Percentiles rank a stretch among this genome's conserved stretches.
Evolutionary conservation across 805 yeast species (phyloP).

Genomic region (Blastobotrys muscicola): DNA sequence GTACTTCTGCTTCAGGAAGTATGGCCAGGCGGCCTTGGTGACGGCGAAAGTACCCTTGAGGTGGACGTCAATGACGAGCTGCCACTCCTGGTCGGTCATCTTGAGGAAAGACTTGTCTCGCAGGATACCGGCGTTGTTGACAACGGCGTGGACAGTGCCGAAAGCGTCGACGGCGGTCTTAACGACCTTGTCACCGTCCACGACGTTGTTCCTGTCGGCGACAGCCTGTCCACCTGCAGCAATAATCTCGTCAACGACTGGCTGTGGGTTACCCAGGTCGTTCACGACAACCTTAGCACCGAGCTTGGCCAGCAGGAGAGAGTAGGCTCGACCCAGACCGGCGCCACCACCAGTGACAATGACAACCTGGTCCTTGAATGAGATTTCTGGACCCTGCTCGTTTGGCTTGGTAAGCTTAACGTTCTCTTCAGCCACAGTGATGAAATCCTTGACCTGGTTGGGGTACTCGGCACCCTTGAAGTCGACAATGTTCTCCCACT

Average conservation of each 20-base stretch:
- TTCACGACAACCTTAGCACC: conserved; percentile 95
- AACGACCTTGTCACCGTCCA: conserved; percentile 66
- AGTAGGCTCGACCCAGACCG: conserved; percentile 89
- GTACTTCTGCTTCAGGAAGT: conserved; percentile 63
- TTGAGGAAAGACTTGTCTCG: conserved; percentile 82
- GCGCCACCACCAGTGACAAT: conserved; percentile 92
- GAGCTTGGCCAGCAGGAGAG: conserved; percentile 71
- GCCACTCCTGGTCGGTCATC: conserved; percentile 80
- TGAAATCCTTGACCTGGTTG: conserved; percentile 59
- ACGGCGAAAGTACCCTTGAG: conserved; percentile 71
- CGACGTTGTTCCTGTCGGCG: conserved; percentile 76
- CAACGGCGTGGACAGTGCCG: conserved; percentile 76
- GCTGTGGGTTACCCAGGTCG: conserved; percentile 67
- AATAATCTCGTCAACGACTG: conserved; percentile 64
- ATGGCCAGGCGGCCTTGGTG: conserved; percentile 88
- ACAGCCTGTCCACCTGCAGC: conserved; percentile 72
- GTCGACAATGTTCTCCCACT: conserved; percentile 52
- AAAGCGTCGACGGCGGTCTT: conserved; percentile 65
- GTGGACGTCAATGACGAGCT: conserved; percentile 70
- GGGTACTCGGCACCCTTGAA: conserved; percentile 61
- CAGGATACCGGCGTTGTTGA: conserved; percentile 92
- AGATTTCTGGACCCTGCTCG: conserved; percentile 49
- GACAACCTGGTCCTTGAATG: conserved; percentile 76
- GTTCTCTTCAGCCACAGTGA: conserved; percentile 44
- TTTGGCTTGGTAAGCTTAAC: conserved; percentile 41